A percentile compares a stretch with the other conserved stretches of the same genome.
Conservation (phyloP, 306 rosid species). For the Arachis hypogaea region DNA sequence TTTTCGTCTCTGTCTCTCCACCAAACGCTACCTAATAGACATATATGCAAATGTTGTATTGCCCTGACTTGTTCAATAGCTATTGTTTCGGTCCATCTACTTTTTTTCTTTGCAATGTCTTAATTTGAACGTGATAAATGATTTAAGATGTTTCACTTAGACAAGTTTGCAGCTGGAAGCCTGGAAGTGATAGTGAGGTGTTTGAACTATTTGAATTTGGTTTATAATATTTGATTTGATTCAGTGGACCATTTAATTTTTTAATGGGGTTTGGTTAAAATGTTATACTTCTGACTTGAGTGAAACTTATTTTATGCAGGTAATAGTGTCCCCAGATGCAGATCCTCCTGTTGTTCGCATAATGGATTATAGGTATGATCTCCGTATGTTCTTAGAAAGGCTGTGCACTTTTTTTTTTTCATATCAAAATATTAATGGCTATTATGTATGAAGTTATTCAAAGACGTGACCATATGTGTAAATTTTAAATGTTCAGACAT, state of each 20-base stretch:
- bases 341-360: slow-evolving; percentile 96
- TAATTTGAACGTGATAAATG: slow-evolving; percentile 6
- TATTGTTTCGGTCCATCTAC: not conserved
- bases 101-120: not conserved
- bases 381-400: not conserved
- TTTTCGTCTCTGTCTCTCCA: too few species aligned
- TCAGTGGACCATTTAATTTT: not conserved
- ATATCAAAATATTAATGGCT: not conserved
- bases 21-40: not conserved
- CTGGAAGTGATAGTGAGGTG: slow-evolving; percentile 9
- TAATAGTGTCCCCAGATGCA: slow-evolving; percentile 87
- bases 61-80: slow-evolving; percentile 7
- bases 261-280: too few species aligned
- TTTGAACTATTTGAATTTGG: slow-evolving; percentile 23
- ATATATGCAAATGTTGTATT: slow-evolving; percentile 1
- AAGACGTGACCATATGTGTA: not conserved
- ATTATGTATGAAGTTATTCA: not conserved
- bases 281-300: too few species aligned
- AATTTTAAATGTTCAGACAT: slow-evolving; percentile 17
- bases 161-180: slow-evolving; percentile 5
- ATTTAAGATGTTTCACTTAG: not conserved
- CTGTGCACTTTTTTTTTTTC: slow-evolving; percentile 1
- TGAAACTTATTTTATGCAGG: slow-evolving; percentile 53
- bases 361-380: slow-evolving; percentile 83
- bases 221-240: slow-evolving; percentile 11